phyloP scores from a whole-genome alignment of 352 stramenopile genomes.

The Plasmopara halstedii region DNA sequence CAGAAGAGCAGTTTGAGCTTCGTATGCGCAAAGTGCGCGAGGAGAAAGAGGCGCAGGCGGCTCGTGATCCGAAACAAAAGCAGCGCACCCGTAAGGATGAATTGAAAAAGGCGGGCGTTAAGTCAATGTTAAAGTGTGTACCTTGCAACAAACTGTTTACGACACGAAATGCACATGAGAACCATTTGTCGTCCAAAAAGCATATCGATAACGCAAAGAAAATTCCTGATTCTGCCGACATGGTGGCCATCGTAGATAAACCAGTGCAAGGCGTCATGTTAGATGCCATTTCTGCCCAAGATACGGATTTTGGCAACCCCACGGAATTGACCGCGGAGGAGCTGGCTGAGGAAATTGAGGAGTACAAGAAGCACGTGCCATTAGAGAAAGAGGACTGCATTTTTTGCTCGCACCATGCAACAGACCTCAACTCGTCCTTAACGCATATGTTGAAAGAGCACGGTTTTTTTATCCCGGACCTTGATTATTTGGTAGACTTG shows the following conservation, averaged over 20 bases:
- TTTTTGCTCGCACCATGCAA: conserved; percentile 60
- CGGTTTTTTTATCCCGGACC: conserved; percentile 94
- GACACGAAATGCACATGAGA: conserved; percentile 72
- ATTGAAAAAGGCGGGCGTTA: conserved; percentile 58
- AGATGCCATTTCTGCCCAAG: conserved; percentile 5
- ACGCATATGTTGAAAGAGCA: conserved; percentile 91
- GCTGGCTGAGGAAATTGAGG: conserved; percentile 52
- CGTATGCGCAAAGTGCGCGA: conserved; percentile 69
- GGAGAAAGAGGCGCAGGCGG: conserved; percentile 44
- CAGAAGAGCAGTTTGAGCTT: conserved; percentile 77
- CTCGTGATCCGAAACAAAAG: conserved; percentile 68
- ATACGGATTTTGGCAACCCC: conserved; percentile 6
- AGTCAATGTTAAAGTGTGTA: conserved; percentile 76
- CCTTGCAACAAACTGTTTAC: conserved; percentile 83
- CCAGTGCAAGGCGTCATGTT: conserved; percentile 41
- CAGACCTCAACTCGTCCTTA: conserved; percentile 64
- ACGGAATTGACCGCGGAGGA: conserved; percentile 52
- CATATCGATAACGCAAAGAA: conserved; percentile 78
- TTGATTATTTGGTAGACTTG: conserved; percentile 87
- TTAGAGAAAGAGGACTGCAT: conserved; percentile 80
- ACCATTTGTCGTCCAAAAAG: conserved; percentile 83
- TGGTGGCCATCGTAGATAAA: conserved; percentile 63
- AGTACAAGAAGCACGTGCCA: conserved; percentile 67
- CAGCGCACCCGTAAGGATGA: conserved; percentile 57
- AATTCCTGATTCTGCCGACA: conserved; percentile 31